Evolutionary conservation across 2,329 filamentous ascomycete genomes (phyloP).

Genomic region (Fusarium coicis): DNA sequence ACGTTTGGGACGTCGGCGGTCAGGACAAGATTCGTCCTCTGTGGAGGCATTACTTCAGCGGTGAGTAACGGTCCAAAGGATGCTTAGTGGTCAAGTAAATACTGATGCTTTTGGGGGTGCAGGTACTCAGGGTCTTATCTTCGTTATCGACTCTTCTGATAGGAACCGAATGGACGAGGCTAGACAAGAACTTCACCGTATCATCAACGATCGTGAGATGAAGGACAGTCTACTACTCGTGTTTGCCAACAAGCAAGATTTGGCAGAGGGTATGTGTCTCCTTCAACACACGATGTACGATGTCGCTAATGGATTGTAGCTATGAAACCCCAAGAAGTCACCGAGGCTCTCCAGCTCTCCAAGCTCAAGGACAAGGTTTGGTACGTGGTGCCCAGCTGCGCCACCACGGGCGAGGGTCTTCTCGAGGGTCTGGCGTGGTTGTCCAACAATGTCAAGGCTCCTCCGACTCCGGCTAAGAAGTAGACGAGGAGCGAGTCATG

Average conservation of each 20-base stretch:
- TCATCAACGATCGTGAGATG: conserved; percentile 98
- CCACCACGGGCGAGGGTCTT: conserved; percentile 82
- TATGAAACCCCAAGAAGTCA: conserved; percentile 83
- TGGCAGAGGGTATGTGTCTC: conserved; percentile 72
- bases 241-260: conserved; percentile 99
- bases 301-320: conserved; percentile 58
- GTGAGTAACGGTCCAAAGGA: conserved; percentile 53
- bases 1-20: conserved; percentile 98
- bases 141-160: conserved; percentile 97
- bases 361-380: conserved; percentile 86
- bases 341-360: conserved; percentile 78
- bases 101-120: conserved; percentile 23
- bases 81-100: background rate
- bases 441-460: conserved; percentile 83
- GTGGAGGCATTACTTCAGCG: conserved; percentile 97
- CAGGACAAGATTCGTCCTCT: conserved; percentile 98
- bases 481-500: conserved; percentile 45
- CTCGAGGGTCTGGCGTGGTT: conserved; percentile 86
- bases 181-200: conserved; percentile 91
- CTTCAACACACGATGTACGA: too few relatives aligned
- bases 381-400: conserved; percentile 86
- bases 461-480: conserved; percentile 65
- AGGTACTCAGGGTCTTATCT: conserved; percentile 98
- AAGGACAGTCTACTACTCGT: conserved; percentile 93
- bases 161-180: conserved; percentile 92